Base-by-base conservation (phyloP, 495 filamentous ascomycete genomes). In the Penicillium malachiteum region DNA sequence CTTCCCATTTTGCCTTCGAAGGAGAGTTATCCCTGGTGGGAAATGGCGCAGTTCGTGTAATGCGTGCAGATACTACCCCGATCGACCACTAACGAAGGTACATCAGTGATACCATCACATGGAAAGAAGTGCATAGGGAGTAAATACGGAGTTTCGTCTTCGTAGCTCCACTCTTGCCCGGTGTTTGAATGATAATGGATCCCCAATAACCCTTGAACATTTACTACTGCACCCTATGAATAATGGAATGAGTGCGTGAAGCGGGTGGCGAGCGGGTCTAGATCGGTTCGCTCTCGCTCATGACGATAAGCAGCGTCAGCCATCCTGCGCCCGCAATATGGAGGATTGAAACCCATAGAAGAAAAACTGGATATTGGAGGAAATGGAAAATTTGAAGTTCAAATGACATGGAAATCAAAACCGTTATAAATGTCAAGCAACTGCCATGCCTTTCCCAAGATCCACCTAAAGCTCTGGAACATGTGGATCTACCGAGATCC, bases 401-500 rank as follows among this genome's bases (percentile, higher is more conserved):
- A 26, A n/a, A n/a, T n/a, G n/a, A n/a, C n/a, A 26, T 26, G 21
- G 21, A 26, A 2, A 26, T 26, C 21, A 26, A 26, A 26, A 26
- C 4, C 37, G 48, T 16, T 42, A 42, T 32, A 17, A 17, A 47
- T 53, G 16, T 50, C 46, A 50, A 58, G 13, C 55, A 51, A 50
- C 38, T 50, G 49, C 47, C 44, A 46, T 54, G 48, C 34, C 34
- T 37, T 32, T 50, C 59, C 43, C 14, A 21, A 45, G 48, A 50
- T 54, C 58, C 64, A 63, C 55, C 47, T 35, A 45, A 64, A 64
- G 41, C 42, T 57, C 48, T 55, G 63, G 55, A 41, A 63, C 57
- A 42, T 56, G 65, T 65, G 59, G 65, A 63, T 65, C 65, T 60
- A 59, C 61, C 59, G 59, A 68, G 59, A 68, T 63, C 62, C 55